A percentile compares a stretch with the other conserved stretches of the same genome.
phyloP scores from a whole-genome alignment of 257 asterid species.

The Solanum bulbocastanum region DNA sequence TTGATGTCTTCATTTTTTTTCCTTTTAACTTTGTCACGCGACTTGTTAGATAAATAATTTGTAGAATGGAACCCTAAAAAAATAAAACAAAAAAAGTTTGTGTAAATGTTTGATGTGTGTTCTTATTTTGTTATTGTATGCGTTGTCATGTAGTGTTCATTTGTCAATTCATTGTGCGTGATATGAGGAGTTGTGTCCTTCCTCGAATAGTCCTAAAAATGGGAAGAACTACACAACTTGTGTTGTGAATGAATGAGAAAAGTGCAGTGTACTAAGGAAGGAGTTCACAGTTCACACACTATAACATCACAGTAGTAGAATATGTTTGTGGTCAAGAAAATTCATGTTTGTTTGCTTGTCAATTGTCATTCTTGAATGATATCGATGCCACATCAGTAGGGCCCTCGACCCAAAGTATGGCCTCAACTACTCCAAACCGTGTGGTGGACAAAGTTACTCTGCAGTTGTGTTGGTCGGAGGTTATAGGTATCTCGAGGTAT shows the following conservation, averaged over 20 bases:
- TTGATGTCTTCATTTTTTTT: constrained; percentile 1
- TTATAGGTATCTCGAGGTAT: background rate
- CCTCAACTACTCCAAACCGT: background rate
- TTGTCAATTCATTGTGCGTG: background rate
- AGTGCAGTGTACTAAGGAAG: background rate
- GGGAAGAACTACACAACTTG: background rate
- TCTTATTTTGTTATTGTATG: background rate
- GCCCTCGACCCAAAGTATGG: background rate
- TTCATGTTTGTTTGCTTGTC: background rate
- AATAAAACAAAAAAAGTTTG: constrained; percentile 3
- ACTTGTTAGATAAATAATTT: constrained; percentile 65
- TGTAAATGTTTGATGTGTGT: constrained; percentile 15
- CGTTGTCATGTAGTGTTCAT: background rate
- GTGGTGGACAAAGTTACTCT: background rate
- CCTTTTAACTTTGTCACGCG: constrained; percentile 13
- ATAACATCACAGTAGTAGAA: background rate
- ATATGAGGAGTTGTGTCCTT: background rate
- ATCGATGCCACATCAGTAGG: background rate
- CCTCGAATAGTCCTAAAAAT: background rate
- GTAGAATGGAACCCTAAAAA: constrained; percentile 21
- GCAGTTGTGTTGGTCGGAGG: background rate
- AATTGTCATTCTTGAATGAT: background rate
- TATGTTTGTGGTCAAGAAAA: background rate
- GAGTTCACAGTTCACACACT: background rate
- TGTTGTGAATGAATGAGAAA: background rate